A percentile compares a stretch with the other conserved stretches of the same genome.
These are phyloP conservation scores for Ceratobasidium sp. DNA, from an alignment of 1,284 basidiomycete genomes.

Conservation along the genomic window DNA sequence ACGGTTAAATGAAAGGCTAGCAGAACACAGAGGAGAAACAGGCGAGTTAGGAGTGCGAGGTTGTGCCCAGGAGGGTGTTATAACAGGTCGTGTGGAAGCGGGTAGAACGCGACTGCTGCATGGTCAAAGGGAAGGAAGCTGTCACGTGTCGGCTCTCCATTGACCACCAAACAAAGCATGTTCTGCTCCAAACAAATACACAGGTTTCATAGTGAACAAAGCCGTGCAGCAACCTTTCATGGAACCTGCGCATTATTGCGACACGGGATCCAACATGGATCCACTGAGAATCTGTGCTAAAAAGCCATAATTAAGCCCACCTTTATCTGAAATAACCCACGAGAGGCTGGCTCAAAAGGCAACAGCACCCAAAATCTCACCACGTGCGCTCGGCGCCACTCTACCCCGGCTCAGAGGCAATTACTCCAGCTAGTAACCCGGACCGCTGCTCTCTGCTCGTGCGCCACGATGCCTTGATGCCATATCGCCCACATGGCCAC, in stretches of 20 bases:
- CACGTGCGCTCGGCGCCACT: neutral
- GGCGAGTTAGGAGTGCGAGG: neutral
- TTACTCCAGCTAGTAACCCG: no score
- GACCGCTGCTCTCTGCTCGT: no score
- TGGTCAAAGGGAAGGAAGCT: constrained; percentile 36
- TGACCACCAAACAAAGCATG: constrained; percentile 14
- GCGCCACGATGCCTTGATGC: no score
- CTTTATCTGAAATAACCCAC: no score
- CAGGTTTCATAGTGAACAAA: neutral
- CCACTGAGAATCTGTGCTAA: no score
- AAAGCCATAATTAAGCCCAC: no score
- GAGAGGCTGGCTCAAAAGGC: neutral
- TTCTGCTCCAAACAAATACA: constrained; percentile 4
- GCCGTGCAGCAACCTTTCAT: neutral
- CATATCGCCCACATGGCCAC: no score
- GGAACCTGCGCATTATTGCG: no score
- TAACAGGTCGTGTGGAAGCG: constrained; percentile 13
- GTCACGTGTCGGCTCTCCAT: constrained; percentile 34
- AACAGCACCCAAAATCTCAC: neutral
- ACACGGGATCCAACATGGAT: no score
- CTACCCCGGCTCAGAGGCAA: neutral
- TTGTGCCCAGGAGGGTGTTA: constrained; percentile 22
- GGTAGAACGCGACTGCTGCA: constrained; percentile 17
- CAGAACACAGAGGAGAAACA: constrained; percentile 6
- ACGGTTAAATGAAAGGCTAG: neutral